phyloP scores from a whole-genome alignment of 139 green algal species.

The Pseudopediastrum boryanum region DNA sequence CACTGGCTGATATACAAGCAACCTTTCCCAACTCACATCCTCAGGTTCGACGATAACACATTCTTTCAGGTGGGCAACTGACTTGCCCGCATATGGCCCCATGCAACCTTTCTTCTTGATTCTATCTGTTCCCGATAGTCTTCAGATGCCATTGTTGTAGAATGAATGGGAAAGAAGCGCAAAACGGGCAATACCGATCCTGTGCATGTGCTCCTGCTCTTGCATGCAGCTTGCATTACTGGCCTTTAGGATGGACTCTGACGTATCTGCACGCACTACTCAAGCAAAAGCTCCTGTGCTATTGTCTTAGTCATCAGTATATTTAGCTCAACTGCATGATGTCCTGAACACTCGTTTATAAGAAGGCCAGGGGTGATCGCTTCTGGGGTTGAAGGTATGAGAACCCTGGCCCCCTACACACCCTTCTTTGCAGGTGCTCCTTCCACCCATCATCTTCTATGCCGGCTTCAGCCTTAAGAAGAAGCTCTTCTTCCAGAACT shows the following conservation, averaged over 20 bases:
- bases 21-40: not conserved
- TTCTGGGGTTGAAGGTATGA: no score
- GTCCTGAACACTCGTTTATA: not conserved
- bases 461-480: slow-evolving; percentile 82
- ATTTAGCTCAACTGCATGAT: not conserved
- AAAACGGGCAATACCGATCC: not conserved
- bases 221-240: not conserved
- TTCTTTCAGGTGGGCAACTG: slow-evolving; percentile 13
- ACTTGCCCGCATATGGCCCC: not conserved
- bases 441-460: slow-evolving; percentile 81
- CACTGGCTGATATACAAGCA: not conserved
- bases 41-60: not conserved
- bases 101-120: slow-evolving; percentile 8
- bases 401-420: not conserved
- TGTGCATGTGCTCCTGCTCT: not conserved
- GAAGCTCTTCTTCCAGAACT: slow-evolving; percentile 83
- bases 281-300: no score
- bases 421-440: slow-evolving; percentile 27
- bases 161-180: not conserved
- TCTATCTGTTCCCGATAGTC: not conserved
- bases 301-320: not conserved
- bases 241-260: not conserved
- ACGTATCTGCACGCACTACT: no score
- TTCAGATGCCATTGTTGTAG: not conserved
- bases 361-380: no score